Evolutionary conservation across 768 basidiomycete species (phyloP), one percentile per base, ranked within the genome.

Genomic region (Lactarius sp.): DNA sequence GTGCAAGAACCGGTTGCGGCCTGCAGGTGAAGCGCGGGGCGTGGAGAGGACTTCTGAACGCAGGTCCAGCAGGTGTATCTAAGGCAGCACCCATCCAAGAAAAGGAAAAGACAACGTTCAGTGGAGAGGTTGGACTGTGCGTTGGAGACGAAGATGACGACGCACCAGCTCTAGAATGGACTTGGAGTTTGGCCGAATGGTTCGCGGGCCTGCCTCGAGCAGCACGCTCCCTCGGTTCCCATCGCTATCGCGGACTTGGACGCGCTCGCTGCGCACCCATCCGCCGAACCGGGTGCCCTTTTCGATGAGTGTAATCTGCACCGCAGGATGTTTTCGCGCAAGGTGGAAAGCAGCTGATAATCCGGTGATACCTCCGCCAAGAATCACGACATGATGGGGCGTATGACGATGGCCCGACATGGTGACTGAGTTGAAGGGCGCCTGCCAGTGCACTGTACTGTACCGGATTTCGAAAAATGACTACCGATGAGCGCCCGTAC

Each of bases 161-260:
- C 87, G 73, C 70, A 94, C 96, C 76, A 98, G 72, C 70, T 94
- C 89, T 13, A 98, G 76, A 37, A 94, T 80, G 4, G 86, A 76
- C 61, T 81, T 82, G 6, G 89, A 83, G 56, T 85, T 85, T 0
- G 95, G 92, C 42, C 94, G 75, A 36, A 99, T 77, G 16, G 92
- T 95, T 46, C 95, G 78, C 31, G 96, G 94, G 1, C 96, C 96
- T 27, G 83, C 80, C 76, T 99, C 96, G 6, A 98, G 77, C 4
- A 91, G 71, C 10, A 94, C 79, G 4, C 72, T 70, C 13, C 75
- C 76, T 7, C 71, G 72, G 46, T 72, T 67, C 16, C 71, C 69
- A 18, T 69, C 60, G 8, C 52, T 47, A 36, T 72, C 67, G 49
- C 67, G 56, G 5, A 90, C 67, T 8, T 75, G 67, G 22, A 87